These are phyloP conservation scores for Penicillium angulare DNA, from an alignment of 495 filamentous ascomycete species.

Conservation along the genomic window DNA sequence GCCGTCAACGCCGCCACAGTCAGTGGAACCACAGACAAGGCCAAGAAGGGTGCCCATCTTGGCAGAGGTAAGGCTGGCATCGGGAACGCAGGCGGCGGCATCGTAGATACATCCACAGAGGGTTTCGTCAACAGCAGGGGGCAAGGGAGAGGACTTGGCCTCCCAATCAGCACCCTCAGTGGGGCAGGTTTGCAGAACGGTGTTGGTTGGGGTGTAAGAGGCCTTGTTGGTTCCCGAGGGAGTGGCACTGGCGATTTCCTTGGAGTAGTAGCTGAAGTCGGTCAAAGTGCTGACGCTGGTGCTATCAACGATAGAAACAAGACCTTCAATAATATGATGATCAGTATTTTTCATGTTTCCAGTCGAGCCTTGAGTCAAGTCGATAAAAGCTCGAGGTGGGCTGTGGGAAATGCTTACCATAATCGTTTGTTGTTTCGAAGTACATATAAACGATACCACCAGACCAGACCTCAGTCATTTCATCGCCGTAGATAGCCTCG, in stretches of 20 bases:
- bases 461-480: constrained; percentile 85
- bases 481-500: constrained; percentile 68
- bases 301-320: constrained; percentile 67
- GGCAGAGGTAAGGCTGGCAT: constrained; percentile 41
- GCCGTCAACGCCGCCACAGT: constrained; percentile 68
- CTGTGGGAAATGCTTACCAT: constrained; percentile 52
- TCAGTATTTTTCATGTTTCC: not conserved
- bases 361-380: too few species aligned
- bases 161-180: constrained; percentile 61
- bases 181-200: constrained; percentile 70
- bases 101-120: constrained; percentile 83
- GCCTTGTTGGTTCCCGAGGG: constrained; percentile 63
- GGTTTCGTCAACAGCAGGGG: constrained; percentile 70
- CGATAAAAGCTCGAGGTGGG: too few species aligned
- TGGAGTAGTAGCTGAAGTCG: constrained; percentile 75
- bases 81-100: constrained; percentile 67
- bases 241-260: constrained; percentile 63
- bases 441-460: constrained; percentile 98
- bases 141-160: constrained; percentile 62
- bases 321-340: constrained; percentile 40
- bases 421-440: constrained; percentile 88
- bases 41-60: constrained; percentile 67
- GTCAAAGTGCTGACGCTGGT: constrained; percentile 57
- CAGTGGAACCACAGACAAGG: constrained; percentile 64
- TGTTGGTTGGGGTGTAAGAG: constrained; percentile 77